Evolutionary conservation across 305 asterid species (phyloP), one percentile per base, ranked within the genome.

Genomic region (Euphrasia arctica): DNA sequence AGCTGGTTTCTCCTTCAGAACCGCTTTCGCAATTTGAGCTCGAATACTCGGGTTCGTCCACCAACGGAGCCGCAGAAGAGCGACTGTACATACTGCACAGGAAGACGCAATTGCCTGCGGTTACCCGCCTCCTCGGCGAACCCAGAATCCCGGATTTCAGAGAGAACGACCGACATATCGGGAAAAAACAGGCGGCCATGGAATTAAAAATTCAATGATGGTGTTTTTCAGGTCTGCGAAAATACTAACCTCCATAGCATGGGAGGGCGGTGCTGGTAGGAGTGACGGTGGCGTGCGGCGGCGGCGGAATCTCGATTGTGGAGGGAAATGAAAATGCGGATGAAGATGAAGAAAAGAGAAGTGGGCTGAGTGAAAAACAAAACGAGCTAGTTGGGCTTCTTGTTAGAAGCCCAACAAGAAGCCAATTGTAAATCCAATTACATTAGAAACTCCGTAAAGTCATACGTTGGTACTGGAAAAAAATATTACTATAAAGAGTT

Each of bases 151-250:
- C 58, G 13, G 41, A 68, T 60, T 70, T 70, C 56, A 66, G 54
- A 70, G 54, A 41, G 56, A 70, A 62, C 15, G 70, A 63, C 13
- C 60, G 57, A 47, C 55, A 74, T 71, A 78, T 76, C 54, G 77
- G 49, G 27, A 74, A 68, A 52, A 77, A 63, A 64, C 79, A 72
- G 69, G 72, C 22, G 66, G 80, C 88, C 90, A 81, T 84, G 68
- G 68, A 66, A 85, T 67, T 74, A 69, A 73, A 78, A 71, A 65
- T 32, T 45, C 66, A 45, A 66, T n/a, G 32, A 62, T 69, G 64
- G 41, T 39, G 28, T 5, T 43, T 10, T 42, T 67, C 43, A 70
- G 48, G 63, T 62, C 58, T 3, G 55, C 28, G 14, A 11, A 64
- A 60, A 39, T 62, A 74, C 74, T 72, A 60, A 60, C 70, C 78